These are phyloP conservation scores for Lipomyces starkeyi DNA, from an alignment of 805 yeast genomes.

Conservation along the genomic window DNA sequence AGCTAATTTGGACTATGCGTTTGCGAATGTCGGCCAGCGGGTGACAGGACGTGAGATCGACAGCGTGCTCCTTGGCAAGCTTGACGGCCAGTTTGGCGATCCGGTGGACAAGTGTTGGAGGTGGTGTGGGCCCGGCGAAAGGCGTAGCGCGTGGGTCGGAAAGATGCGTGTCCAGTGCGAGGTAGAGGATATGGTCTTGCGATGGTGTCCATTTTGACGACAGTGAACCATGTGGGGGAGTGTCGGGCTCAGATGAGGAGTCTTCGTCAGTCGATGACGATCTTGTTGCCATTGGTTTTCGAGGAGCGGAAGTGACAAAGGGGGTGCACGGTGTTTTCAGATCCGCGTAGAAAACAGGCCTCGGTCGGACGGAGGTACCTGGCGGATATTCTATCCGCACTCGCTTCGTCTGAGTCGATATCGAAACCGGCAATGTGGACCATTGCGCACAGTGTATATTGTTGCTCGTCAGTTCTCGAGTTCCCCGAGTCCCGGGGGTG, in stretches of 20 bases:
- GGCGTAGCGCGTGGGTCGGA: constrained; percentile 31
- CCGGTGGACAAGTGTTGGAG: constrained; percentile 20
- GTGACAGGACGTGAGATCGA: neutral
- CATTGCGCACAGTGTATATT: neutral
- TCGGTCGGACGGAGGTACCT: constrained; percentile 16
- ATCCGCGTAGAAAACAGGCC: neutral
- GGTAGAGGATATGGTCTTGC: constrained; percentile 16
- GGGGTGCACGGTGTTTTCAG: constrained; percentile 10
- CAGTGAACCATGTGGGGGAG: constrained; percentile 4
- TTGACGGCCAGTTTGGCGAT: constrained; percentile 22
- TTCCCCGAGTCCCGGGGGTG: constrained; percentile 1
- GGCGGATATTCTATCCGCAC: constrained; percentile 16
- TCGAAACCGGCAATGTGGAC: neutral
- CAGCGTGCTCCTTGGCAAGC: constrained; percentile 1
- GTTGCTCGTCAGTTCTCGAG: neutral
- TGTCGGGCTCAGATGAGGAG: constrained; percentile 16
- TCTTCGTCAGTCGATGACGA: constrained; percentile 3
- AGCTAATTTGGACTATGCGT: constrained; percentile 10
- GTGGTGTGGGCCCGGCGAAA: constrained; percentile 26
- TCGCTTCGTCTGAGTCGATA: constrained; percentile 8
- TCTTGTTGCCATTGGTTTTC: neutral
- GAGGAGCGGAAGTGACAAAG: neutral
- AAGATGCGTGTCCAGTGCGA: constrained; percentile 26
- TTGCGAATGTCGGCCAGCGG: constrained; percentile 14
- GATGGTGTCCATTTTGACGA: constrained; percentile 11